Base-by-base conservation (phyloP, 345 rosid genomes). In the Lepidium aucheri region DNA sequence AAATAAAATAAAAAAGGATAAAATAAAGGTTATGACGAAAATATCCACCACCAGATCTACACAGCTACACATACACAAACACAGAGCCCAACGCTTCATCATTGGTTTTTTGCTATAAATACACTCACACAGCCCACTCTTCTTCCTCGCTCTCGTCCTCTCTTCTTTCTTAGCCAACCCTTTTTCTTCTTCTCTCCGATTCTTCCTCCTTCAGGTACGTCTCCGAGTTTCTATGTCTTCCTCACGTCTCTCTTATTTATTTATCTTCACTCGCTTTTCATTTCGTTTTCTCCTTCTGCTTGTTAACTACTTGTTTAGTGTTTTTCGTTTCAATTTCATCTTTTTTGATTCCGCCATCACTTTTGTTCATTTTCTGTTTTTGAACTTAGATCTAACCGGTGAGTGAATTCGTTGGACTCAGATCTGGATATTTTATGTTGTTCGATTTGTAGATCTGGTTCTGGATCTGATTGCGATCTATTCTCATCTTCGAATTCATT, bases 21-120 rank as follows among this genome's bases (percentile, higher is more conserved):
- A 0, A 17, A 51, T 33, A 1, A 11, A 26, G 11, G 33, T 22
- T 5, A 62, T 51, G 15, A 47, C 43, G 26, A 66, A 73, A 53
- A 73, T 73, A 66, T 66, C 69, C 9, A 18, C 64, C 77, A 67
- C 69, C 72, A 67, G 77, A 74, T 74, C 77, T 74, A 55, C 42
- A 60, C n/a, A n/a, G n/a, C n/a, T n/a, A n/a, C n/a, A n/a, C n/a
- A n/a, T n/a, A n/a, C 35, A 42, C 4, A 1, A 1, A 59, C 56
- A 58, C 38, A 57, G n/a, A 42, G 72, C 20, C 61, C 60, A 56
- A 65, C 6, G 61, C 52, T 17, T 4, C 9, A 30, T 39, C 30
- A 67, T 39, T 54, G 28, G 10, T 35, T 40, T 53, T 49, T 47
- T 39, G 45, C 72, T 74, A 74, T 74, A 74, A 74, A 74, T 74